Evolutionary conservation across 2,329 filamentous ascomycete genomes (phyloP).

Genomic region (Fusarium bactridioides): DNA sequence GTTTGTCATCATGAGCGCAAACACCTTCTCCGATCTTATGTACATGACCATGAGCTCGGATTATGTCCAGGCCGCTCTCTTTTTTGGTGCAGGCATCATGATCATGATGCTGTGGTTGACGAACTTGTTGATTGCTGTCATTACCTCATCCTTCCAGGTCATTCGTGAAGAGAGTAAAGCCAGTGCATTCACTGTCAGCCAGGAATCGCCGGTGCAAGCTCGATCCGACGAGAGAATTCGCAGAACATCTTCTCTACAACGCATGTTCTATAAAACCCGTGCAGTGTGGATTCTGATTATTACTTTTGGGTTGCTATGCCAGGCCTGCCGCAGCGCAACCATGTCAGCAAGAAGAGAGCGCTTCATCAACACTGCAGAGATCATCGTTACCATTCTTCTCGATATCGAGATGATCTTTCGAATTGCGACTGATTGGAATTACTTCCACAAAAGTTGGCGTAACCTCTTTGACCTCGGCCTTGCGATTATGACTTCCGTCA

Average conservation of each 20-base stretch:
- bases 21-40: constrained; percentile 94
- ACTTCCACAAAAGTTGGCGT: constrained; percentile 75
- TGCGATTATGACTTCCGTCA: constrained; percentile 82
- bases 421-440: constrained; percentile 79
- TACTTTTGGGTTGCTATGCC: constrained; percentile 78
- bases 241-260: constrained; percentile 65
- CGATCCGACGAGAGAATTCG: constrained; percentile 49
- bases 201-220: constrained; percentile 55
- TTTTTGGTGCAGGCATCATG: constrained; percentile 77
- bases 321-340: constrained; percentile 76
- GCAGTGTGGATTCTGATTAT: constrained; percentile 85
- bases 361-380: constrained; percentile 78
- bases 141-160: constrained; percentile 97
- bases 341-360: constrained; percentile 70
- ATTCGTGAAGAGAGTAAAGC: constrained; percentile 95
- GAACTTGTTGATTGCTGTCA: constrained; percentile 93
- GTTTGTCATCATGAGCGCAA: constrained; percentile 98
- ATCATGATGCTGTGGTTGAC: constrained; percentile 97
- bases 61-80: constrained; percentile 85
- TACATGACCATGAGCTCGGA: constrained; percentile 94
- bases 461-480: constrained; percentile 85
- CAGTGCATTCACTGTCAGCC: constrained; percentile 87
- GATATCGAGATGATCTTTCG: constrained; percentile 84
- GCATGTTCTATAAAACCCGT: constrained; percentile 75
- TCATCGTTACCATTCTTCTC: constrained; percentile 78